Percentiles rank a stretch among this genome's conserved stretches.
These are phyloP conservation scores for Rutstroemia sydowiana DNA, from an alignment of 2,329 filamentous ascomycete genomes.

Conservation along the genomic window DNA sequence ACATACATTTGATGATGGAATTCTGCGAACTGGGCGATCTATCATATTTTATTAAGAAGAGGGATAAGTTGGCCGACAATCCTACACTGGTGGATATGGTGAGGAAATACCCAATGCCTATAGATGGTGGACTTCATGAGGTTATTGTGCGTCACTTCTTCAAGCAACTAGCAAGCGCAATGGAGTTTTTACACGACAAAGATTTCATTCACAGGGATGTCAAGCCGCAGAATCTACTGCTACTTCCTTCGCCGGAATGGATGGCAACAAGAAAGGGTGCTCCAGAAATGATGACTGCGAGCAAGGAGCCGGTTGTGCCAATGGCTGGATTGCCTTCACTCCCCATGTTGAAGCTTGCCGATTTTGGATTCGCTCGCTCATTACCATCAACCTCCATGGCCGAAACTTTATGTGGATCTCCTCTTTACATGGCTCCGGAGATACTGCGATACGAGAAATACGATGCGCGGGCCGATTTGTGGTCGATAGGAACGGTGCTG, in stretches of 20 bases:
- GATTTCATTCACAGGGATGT: slow-evolving; percentile 95
- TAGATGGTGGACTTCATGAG: slow-evolving; percentile 83
- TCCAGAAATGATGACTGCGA: slow-evolving; percentile 67
- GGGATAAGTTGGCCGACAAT: slow-evolving; percentile 71
- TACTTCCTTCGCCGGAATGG: slow-evolving; percentile 75
- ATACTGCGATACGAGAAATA: slow-evolving; percentile 97
- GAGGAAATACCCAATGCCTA: slow-evolving; percentile 80
- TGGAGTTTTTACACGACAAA: slow-evolving; percentile 76
- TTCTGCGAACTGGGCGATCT: slow-evolving; percentile 94
- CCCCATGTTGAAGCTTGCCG: slow-evolving; percentile 94
- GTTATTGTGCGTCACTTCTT: slow-evolving; percentile 95
- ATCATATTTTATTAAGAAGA: slow-evolving; percentile 92
- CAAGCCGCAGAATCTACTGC: slow-evolving; percentile 90
- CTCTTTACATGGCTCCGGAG: slow-evolving; percentile 97
- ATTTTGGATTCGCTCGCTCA: slow-evolving; percentile 96
- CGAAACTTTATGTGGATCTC: slow-evolving; percentile 93
- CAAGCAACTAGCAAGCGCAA: slow-evolving; percentile 86
- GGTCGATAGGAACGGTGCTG: slow-evolving; percentile 93
- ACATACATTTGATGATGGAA: slow-evolving; percentile 98
- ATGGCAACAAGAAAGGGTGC: slow-evolving; percentile 51
- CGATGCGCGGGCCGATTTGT: slow-evolving; percentile 91
- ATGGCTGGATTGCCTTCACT: slow-evolving; percentile 73
- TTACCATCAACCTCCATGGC: slow-evolving; percentile 85
- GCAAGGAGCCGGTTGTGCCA: slow-evolving; percentile 73
- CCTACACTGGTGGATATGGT: slow-evolving; percentile 84